Percentiles rank a stretch among this genome's conserved stretches.
phyloP scores from a whole-genome alignment of 2,329 filamentous ascomycete genomes.

The Westerdykella aurantiaca region DNA sequence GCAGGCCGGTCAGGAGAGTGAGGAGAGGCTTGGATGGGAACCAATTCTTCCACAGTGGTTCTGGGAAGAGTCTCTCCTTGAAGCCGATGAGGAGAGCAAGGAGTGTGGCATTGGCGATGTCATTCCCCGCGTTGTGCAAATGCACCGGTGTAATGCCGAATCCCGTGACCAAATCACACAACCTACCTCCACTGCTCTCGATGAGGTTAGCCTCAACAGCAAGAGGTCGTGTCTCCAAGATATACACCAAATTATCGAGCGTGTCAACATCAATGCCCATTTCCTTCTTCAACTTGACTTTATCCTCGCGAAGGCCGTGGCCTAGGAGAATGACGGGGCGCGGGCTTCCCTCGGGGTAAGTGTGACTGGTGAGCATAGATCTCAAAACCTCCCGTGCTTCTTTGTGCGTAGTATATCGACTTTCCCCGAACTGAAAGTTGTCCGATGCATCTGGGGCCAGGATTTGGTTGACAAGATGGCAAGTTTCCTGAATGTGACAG shows the following conservation, averaged over 20 bases:
- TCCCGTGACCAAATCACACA: neutral
- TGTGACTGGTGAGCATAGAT: constrained; percentile 2
- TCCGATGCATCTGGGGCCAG: constrained; percentile 8
- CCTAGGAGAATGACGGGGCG: constrained; percentile 18
- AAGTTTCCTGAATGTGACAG: constrained; percentile 11
- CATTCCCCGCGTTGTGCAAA: constrained; percentile 6
- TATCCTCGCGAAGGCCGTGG: constrained; percentile 15
- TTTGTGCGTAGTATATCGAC: constrained; percentile 6
- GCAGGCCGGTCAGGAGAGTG: too few species aligned
- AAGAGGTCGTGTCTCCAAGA: constrained; percentile 16
- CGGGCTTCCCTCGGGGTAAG: neutral
- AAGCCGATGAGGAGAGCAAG: constrained; percentile 3
- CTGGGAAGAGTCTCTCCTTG: neutral
- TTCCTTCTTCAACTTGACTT: constrained; percentile 9
- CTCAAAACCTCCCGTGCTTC: constrained; percentile 7
- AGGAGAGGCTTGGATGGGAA: too few species aligned
- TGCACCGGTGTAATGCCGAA: constrained; percentile 1
- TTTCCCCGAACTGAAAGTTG: constrained; percentile 14
- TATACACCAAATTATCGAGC: constrained; percentile 10
- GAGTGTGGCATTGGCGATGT: constrained; percentile 3
- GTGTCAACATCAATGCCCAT: constrained; percentile 11
- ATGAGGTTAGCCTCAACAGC: constrained; percentile 9
- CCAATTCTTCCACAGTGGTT: neutral
- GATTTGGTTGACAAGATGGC: constrained; percentile 13
- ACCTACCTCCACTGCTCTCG: neutral